A percentile compares a stretch with the other conserved stretches of the same genome.
Conservation (phyloP, 164 flowering plant species). For the Stephania yunnanensis region DNA sequence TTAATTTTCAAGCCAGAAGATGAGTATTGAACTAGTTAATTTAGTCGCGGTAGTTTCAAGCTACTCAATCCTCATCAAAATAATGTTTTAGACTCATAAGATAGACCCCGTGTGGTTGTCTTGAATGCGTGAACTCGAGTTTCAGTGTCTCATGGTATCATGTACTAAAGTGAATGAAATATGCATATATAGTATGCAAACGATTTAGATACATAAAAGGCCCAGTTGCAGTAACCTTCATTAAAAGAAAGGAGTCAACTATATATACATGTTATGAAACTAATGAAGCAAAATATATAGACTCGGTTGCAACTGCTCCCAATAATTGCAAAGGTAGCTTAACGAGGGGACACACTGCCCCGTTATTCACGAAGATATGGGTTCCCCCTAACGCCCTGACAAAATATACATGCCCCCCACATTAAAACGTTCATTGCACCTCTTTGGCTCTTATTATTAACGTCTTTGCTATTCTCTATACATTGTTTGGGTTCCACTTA, state of each 20-base stretch:
- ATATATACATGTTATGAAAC: not conserved
- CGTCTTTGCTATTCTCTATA: too few relatives aligned
- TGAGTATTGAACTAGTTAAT: not conserved
- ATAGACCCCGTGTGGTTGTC: too few relatives aligned
- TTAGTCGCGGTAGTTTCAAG: too few relatives aligned
- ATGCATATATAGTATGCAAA: too few relatives aligned
- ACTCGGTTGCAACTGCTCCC: not conserved
- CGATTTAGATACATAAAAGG: not conserved
- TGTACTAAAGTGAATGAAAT: too few relatives aligned
- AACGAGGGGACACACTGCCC: not conserved
- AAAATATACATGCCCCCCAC: not conserved
- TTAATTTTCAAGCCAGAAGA: not conserved
- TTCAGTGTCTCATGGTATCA: too few relatives aligned
- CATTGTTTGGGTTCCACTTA: too few relatives aligned
- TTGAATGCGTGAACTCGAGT: too few relatives aligned
- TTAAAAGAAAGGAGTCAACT: not conserved
- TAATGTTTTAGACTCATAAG: not conserved
- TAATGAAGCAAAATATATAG: not conserved
- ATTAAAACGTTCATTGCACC: not conserved
- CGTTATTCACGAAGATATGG: constrained; percentile 4
- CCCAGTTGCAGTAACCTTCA: not conserved
- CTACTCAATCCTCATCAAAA: not conserved
- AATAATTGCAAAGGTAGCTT: not conserved
- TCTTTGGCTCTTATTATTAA: too few relatives aligned
- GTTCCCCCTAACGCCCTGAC: constrained; percentile 3